Evolutionary conservation across 2,329 filamentous ascomycete species (phyloP).

Genomic region (Epichloe hybrida): DNA sequence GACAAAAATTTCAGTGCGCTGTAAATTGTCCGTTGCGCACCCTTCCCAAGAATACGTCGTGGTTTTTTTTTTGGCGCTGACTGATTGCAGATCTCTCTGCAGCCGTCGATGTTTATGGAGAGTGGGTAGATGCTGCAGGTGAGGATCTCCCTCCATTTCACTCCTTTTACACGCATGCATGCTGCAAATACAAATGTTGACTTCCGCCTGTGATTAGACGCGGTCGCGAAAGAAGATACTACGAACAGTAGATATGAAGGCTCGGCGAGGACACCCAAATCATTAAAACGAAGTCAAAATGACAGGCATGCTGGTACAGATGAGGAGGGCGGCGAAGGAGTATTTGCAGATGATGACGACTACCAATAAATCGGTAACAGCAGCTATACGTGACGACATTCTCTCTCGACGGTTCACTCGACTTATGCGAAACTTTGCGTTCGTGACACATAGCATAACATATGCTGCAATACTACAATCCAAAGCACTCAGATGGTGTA

Average conservation of each 20-base stretch:
- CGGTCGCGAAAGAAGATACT: slow-evolving; percentile 35
- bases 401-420: background rate
- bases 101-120: slow-evolving; percentile 88
- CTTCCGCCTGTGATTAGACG: slow-evolving; percentile 21
- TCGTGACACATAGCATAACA: background rate
- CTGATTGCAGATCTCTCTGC: slow-evolving; percentile 62
- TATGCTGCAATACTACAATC: background rate
- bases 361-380: slow-evolving; percentile 25
- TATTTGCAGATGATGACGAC: slow-evolving; percentile 42
- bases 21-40: slow-evolving; percentile 61
- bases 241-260: slow-evolving; percentile 16
- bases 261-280: slow-evolving; percentile 10
- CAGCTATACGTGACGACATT: background rate
- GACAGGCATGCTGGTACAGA: slow-evolving; percentile 24
- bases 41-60: background rate
- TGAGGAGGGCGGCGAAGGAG: slow-evolving; percentile 40
- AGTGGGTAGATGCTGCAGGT: slow-evolving; percentile 87
- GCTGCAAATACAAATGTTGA: background rate
- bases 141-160: slow-evolving; percentile 10
- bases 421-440: background rate
- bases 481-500: slow-evolving; percentile 58
- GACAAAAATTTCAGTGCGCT: slow-evolving; percentile 81
- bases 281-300: slow-evolving; percentile 4
- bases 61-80: slow-evolving; percentile 4
- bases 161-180: background rate